Conservation (phyloP, 192 early-diverging fungal species). For the Backusella westeae region DNA sequence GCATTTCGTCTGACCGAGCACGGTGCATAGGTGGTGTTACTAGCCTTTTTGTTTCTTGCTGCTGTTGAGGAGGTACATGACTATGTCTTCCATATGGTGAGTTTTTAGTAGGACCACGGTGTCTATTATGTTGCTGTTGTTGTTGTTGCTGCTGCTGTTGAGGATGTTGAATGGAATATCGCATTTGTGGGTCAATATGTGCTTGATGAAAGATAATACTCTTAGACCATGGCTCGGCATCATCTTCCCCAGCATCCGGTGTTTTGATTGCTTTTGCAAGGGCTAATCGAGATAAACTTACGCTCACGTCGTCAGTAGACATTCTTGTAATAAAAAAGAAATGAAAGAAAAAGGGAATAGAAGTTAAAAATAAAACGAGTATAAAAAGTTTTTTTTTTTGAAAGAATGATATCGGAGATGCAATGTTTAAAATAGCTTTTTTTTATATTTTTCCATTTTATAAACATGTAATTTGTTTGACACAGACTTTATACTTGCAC, state of each 20-base stretch:
- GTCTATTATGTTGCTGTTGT: background rate
- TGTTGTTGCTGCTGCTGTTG: conserved; percentile 10
- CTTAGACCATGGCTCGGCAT: conserved; percentile 34
- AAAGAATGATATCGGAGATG: conserved; percentile 6
- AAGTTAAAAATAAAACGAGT: conserved; percentile 4
- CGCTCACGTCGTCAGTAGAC: conserved; percentile 34
- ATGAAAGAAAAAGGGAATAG: background rate
- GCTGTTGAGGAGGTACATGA: conserved; percentile 1
- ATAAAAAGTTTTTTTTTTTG: conserved; percentile 2
- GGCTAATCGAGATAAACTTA: conserved; percentile 33
- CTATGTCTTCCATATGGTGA: conserved; percentile 3
- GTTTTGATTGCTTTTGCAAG: conserved; percentile 39
- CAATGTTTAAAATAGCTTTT: background rate
- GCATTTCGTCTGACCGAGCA: background rate
- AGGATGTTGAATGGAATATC: conserved; percentile 9
- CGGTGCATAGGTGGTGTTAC: background rate
- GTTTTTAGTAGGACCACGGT: background rate
- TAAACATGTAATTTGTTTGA: background rate
- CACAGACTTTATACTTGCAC: background rate
- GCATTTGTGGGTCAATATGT: conserved; percentile 23
- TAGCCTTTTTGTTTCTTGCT: background rate
- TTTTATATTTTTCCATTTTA: conserved; percentile 3
- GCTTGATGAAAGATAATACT: conserved; percentile 36
- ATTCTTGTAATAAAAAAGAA: conserved; percentile 8
- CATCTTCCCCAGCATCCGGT: conserved; percentile 27